A percentile compares a stretch with the other conserved stretches of the same genome.
These are phyloP conservation scores for Mycena crocata DNA, from an alignment of 768 basidiomycete species.

Conservation along the genomic window DNA sequence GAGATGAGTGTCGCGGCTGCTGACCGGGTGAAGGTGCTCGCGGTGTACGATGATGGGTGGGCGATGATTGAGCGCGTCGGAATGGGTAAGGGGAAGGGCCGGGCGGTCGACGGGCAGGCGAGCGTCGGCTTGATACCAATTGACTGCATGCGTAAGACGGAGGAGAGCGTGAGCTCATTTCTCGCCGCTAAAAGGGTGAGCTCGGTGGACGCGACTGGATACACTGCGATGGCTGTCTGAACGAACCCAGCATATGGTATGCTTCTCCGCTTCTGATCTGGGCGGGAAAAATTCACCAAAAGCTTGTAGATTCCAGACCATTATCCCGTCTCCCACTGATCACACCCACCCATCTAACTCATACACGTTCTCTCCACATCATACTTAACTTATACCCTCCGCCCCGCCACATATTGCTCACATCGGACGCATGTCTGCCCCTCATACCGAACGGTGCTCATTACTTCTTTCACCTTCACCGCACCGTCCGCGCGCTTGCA, in stretches of 20 bases:
- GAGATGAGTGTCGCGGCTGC: constrained; percentile 65
- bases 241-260: background rate
- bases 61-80: constrained; percentile 64
- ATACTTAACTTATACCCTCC: background rate
- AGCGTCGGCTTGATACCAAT: constrained; percentile 70
- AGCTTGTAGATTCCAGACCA: too few species aligned
- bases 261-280: background rate
- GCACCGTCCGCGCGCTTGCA: too few species aligned
- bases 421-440: background rate
- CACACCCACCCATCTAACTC: background rate
- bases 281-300: background rate
- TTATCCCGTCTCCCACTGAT: background rate
- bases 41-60: constrained; percentile 80
- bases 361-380: constrained; percentile 13
- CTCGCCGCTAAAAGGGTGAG: constrained; percentile 61
- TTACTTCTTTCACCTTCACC: background rate
- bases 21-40: constrained; percentile 65
- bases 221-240: constrained; percentile 25
- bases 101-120: constrained; percentile 22
- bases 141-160: constrained; percentile 67
- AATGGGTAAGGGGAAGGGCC: constrained; percentile 42
- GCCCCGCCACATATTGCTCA: too few species aligned
- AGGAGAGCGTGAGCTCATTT: constrained; percentile 62
- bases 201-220: constrained; percentile 40
- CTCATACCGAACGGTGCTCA: background rate